phyloP scores from a whole-genome alignment of 2,329 filamentous ascomycete species.

The Ophiostoma triangulosporum region DNA sequence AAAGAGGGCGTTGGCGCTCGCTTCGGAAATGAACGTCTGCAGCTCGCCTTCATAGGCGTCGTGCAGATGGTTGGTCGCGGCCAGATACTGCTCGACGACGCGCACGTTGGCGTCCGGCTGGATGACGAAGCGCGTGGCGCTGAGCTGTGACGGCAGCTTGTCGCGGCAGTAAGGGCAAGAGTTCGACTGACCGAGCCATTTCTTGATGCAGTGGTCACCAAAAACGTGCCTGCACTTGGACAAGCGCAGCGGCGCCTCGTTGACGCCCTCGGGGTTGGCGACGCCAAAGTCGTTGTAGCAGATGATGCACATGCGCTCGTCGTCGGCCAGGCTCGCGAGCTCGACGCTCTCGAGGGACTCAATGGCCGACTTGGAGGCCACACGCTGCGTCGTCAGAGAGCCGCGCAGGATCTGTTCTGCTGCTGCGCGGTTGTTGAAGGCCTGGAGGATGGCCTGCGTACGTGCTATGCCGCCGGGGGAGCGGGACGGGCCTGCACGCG shows the following conservation, averaged over 20 bases:
- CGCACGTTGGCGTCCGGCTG: background rate
- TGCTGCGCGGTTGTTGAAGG: background rate
- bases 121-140: background rate
- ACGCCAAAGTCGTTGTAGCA: background rate
- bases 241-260: constrained; percentile 42
- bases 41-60: background rate
- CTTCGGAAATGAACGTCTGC: background rate
- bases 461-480: too few relatives aligned
- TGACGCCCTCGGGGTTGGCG: constrained; percentile 39
- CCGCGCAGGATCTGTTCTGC: background rate
- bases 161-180: constrained; percentile 52
- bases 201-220: constrained; percentile 50
- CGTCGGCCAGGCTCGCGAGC: constrained; percentile 29
- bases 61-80: background rate
- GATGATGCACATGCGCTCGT: constrained; percentile 32
- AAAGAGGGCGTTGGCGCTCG: background rate
- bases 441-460: too few relatives aligned
- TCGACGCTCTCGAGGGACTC: constrained; percentile 33
- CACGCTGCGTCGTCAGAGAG: background rate
- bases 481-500: too few relatives aligned
- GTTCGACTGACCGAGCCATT: constrained; percentile 49
- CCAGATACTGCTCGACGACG: background rate
- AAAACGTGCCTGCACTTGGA: constrained; percentile 52
- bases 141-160: constrained; percentile 35
- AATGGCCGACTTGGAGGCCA: constrained; percentile 24